Percentiles rank a stretch among this genome's conserved stretches.
These are phyloP conservation scores for Wickerhamiella dianesei DNA, from an alignment of 805 yeast species.

Conservation along the genomic window DNA sequence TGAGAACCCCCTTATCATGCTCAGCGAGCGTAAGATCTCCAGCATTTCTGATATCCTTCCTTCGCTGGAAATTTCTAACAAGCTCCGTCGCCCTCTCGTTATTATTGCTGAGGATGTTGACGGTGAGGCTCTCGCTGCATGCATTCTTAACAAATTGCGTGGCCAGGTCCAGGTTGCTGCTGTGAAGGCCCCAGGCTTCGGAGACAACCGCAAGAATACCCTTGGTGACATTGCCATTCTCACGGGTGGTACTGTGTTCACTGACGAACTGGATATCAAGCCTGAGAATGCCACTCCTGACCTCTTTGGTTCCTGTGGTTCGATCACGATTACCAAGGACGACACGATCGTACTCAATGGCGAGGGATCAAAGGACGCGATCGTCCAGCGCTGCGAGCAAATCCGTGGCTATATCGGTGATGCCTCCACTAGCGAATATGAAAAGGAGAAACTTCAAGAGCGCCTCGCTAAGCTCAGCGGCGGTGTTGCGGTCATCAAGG, in stretches of 20 bases:
- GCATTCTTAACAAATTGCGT: conserved; percentile 91
- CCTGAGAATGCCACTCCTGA: conserved; percentile 90
- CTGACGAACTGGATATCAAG: conserved; percentile 89
- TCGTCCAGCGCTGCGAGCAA: conserved; percentile 82
- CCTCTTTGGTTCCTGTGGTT: conserved; percentile 80
- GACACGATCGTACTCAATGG: conserved; percentile 92
- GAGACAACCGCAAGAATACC: conserved; percentile 95
- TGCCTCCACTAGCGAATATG: conserved; percentile 67
- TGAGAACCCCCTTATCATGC: conserved; percentile 77
- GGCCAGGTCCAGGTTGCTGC: conserved; percentile 97
- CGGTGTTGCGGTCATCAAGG: conserved; percentile 96
- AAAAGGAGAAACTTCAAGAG: conserved; percentile 92
- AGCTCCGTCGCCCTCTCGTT: conserved; percentile 81
- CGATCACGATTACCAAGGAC: conserved; percentile 85
- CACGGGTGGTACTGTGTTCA: conserved; percentile 77
- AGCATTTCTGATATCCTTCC: conserved; percentile 86
- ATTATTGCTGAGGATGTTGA: conserved; percentile 92
- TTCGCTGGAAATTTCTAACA: conserved; percentile 83
- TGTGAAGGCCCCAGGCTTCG: conserved; percentile 98
- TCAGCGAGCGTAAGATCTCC: conserved; percentile 86
- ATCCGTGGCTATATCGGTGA: conserved; percentile 72
- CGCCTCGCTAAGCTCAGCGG: conserved; percentile 93
- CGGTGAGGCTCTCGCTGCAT: conserved; percentile 97
- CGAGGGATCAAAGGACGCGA: conserved; percentile 69
- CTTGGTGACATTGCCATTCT: conserved; percentile 90